Conservation (phyloP, 495 filamentous ascomycete species). For the Chaetomium fimeti region DNA sequence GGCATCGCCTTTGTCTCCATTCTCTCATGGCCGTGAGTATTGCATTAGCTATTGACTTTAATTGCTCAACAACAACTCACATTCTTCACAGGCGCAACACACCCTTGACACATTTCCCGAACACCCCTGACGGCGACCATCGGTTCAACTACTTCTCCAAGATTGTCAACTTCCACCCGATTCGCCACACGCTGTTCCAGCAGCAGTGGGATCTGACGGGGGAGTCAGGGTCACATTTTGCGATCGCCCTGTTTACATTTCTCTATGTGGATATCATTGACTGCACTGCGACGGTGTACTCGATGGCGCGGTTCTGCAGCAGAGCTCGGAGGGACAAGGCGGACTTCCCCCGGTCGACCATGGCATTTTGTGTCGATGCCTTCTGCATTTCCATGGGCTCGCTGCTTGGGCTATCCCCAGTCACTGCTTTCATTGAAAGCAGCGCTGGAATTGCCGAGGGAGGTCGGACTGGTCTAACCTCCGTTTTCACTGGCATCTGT, state of each 20-base stretch:
- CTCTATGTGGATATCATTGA: conserved; percentile 82
- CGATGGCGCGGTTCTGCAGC: conserved; percentile 76
- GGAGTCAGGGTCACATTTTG: conserved; percentile 58
- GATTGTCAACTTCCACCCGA: conserved; percentile 74
- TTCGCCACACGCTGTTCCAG: conserved; percentile 60
- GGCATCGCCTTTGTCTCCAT: conserved; percentile 80
- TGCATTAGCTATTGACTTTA: background rate
- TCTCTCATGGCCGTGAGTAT: conserved; percentile 69
- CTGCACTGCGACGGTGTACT: conserved; percentile 65
- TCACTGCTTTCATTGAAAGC: conserved; percentile 80
- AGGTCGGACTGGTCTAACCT: conserved; percentile 74
- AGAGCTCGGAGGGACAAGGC: conserved; percentile 54
- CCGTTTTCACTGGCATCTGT: conserved; percentile 67
- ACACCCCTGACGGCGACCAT: conserved; percentile 60
- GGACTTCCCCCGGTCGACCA: conserved; percentile 66
- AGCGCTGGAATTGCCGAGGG: conserved; percentile 82
- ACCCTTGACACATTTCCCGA: conserved; percentile 73
- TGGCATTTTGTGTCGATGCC: conserved; percentile 64
- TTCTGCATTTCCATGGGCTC: conserved; percentile 77
- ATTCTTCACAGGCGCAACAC: conserved; percentile 55
- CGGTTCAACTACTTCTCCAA: conserved; percentile 77
- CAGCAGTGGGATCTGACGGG: conserved; percentile 64
- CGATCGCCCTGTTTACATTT: conserved; percentile 76
- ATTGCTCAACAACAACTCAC: background rate
- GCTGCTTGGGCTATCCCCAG: conserved; percentile 70